Evolutionary conservation across 1,284 basidiomycete genomes (phyloP).

Genomic region (Trametes sp.): DNA sequence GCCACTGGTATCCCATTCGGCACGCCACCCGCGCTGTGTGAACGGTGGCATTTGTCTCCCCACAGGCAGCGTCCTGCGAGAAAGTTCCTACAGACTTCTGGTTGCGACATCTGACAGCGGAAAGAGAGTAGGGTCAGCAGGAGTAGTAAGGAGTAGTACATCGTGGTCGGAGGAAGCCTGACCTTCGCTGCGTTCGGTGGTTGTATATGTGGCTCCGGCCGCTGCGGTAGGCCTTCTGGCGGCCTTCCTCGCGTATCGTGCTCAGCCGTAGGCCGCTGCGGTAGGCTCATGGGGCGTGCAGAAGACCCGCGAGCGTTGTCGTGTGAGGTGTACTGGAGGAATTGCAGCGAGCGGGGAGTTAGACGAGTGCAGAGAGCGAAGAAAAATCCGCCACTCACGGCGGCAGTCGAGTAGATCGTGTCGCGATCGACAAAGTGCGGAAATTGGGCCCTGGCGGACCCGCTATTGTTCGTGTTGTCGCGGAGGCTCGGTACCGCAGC

Average conservation of each 20-base stretch:
- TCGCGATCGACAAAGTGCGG: constrained; percentile 9
- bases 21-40: constrained; percentile 10
- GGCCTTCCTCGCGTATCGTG: background rate
- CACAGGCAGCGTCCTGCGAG: constrained; percentile 15
- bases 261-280: constrained; percentile 3
- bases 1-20: background rate
- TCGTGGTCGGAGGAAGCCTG: background rate
- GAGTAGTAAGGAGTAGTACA: background rate
- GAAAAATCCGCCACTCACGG: constrained; percentile 24
- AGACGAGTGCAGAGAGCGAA: background rate
- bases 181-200: constrained; percentile 13
- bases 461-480: constrained; percentile 14
- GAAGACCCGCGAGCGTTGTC: background rate
- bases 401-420: background rate
- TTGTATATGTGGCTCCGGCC: constrained; percentile 5
- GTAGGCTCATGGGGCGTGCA: background rate
- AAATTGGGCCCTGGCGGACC: background rate
- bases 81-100: constrained; percentile 27
- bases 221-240: constrained; percentile 15
- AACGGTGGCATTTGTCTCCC: constrained; percentile 23
- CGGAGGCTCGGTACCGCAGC: constrained; percentile 21
- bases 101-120: constrained; percentile 11
- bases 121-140: background rate
- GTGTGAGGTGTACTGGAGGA: background rate
- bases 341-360: background rate